Evolutionary conservation across 2,329 filamentous ascomycete genomes (phyloP), one percentile per base, ranked within the genome.

Genomic region (Exutisphaerella laricina): DNA sequence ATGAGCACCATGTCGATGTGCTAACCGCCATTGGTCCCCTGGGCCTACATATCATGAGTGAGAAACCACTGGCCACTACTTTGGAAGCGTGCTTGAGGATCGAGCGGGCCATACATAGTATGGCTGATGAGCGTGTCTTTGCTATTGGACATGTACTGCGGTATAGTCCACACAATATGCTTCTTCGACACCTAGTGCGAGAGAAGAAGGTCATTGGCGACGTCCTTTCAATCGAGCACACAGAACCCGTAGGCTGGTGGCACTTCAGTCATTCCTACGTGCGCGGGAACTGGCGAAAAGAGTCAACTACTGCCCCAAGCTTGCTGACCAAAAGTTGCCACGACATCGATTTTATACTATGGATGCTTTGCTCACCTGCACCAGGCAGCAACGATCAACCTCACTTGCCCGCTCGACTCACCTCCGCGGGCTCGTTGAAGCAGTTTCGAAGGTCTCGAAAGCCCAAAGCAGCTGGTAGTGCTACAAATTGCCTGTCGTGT

Each of bases 281-380:
- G 25, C 78, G 86, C 33, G 92, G 92, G 12, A 96, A 97, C 66
- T 97, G 92, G 92, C 79, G 90, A 4, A 86, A 85, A 50, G 80
- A 87, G 53, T 82, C 79, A 0, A 82, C 70, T 4, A 82, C 77
- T n/a, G 89, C 77, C 17, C 90, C 82, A 5, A 90, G 85, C 1
- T 73, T 98, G 1, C 74, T 98, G 21, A 95, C 90, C 2, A 98
- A 97, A 67, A 94, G 87, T 46, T 97, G 92, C 56, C 92, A 98
- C 58, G 92, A 98, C 56, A 85, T 98, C 37, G 92, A 98, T 60
- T 79, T 97, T 44, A 69, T 97, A 4, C 71, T 97, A 12, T 98
- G 92, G 92, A 70, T 97, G 34, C 74, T 97, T 8, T 90, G 83
- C 59, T 87, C 85, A 1, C 85, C 87, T 0, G 64, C 75, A 0